Evolutionary conservation across 352 stramenopile species (phyloP), one percentile per base, ranked within the genome.

Genomic region (Phytophthora meadii): DNA sequence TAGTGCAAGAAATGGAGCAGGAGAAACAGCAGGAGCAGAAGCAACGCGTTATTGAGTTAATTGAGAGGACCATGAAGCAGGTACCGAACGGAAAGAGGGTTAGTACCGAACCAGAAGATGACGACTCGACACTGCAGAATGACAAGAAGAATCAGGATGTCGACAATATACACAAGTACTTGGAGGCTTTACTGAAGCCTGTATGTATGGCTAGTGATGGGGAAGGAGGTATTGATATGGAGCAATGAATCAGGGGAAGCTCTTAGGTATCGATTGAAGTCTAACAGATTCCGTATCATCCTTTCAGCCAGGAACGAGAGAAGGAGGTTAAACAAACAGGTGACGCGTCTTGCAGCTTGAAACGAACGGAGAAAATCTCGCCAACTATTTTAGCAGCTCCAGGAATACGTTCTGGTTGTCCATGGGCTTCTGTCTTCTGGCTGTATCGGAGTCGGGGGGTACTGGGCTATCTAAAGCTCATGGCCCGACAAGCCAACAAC

Each of bases 21-120:
- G 75, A 82, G 39, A 81, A 82, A 36, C 47, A 76, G 14, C 42
- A 60, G 9, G 54, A 78, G 10, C 74, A 82, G 58, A 64, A 61
- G 0, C 48, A 61, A 17, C 57, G 61, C 7, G 55, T 86, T 30
- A 17, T 68, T 2, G 15, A 54, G 5, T 30, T 84, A 15, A 68
- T 81, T 45, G 9, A 68, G 12, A 22, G 32, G n/a, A 32, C 68
- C 17, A 41, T 72, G n/a, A 32, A 74, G 30, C 46, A 45, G 19
- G 52, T 32, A 0, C 3, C n/a, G 3, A 28, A 19, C n/a, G 37
- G 45, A 4, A 11, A 4, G 28, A 36, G 4, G n/a, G 49, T 47
- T 2, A 60, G 36, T 32, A 25, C 49, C 11, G 57, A 79, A 34
- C 71, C 71, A 6, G 66, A 76, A 56, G 55, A 64, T 12, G 65